Conservation (phyloP, 257 asterid species). For the Penstemon eatonii region DNA sequence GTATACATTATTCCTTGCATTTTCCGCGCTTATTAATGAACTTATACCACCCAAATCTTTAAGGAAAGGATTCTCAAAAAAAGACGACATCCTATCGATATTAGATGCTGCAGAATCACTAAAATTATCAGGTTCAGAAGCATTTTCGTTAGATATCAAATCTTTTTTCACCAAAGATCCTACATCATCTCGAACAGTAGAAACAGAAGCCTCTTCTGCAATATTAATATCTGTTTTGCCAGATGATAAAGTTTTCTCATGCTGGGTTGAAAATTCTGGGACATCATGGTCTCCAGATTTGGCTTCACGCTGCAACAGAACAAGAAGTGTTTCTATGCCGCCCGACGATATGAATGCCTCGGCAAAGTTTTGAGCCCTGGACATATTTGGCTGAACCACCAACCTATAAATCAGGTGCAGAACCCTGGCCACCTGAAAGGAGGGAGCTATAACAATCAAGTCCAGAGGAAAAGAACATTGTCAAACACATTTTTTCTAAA, state of each 20-base stretch:
- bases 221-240: conserved; percentile 43
- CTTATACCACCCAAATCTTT: conserved; percentile 86
- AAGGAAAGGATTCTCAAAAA: conserved; percentile 55
- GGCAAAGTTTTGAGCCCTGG: conserved; percentile 86
- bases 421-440: conserved; percentile 90
- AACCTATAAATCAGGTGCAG: conserved; percentile 86
- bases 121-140: conserved; percentile 39
- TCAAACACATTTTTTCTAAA: conserved; percentile 19
- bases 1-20: conserved; percentile 93
- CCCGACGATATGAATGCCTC: conserved; percentile 92
- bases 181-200: conserved; percentile 36
- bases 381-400: conserved; percentile 88
- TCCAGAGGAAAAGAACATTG: conserved; percentile 12
- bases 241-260: conserved; percentile 38
- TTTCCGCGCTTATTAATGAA: conserved; percentile 84
- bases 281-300: conserved; percentile 74
- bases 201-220: conserved; percentile 36
- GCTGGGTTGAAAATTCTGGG: conserved; percentile 46
- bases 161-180: conserved; percentile 46
- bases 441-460: conserved; percentile 33
- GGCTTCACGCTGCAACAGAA: conserved; percentile 92
- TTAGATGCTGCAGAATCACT: conserved; percentile 40
- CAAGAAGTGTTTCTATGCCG: conserved; percentile 96
- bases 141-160: conserved; percentile 44
- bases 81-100: conserved; percentile 58